Base-by-base conservation (phyloP, 2,329 filamentous ascomycete species). In the Venturia nashicola region DNA sequence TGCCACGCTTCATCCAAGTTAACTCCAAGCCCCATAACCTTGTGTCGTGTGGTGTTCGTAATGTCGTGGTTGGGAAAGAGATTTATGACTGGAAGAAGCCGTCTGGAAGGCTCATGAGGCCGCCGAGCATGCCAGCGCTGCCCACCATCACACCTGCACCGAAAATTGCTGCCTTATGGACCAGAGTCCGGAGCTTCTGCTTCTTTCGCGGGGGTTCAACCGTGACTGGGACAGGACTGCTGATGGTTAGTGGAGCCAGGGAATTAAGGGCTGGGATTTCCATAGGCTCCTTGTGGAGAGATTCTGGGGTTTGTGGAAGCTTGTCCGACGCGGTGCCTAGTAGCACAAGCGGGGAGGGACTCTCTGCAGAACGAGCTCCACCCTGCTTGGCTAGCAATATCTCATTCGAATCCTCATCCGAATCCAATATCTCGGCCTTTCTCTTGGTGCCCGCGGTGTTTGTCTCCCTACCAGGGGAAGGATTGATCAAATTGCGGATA, bases 81-180 rank as follows among this genome's bases (percentile, higher is more conserved):
- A 36, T 6, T 36, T 27, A 57, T 36, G 51, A 60, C 42, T 60
- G 61, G 43, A 62, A 62, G 20, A 62, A 46, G 27, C 44, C 43
- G 16, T 62, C 61, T 36, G 61, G 61, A 62, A 62, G 61, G 42
- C 61, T 62, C 42, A 54, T 54, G 5, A 62, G 61, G 11, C 36
- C 44, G 11, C 36, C 61, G 14, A 62, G 34, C 32, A 44, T 62
- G 27, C 43, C 46, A 3, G 43, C 61, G 16, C 32, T 48, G 6
- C 61, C 61, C 14, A 54, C 61, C 32, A 62, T 34, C 42, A 51
- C 34, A 34, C 42, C 61, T 18, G 39, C 59, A 34, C 39, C 59
- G 40, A 46, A 46, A 12, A 62, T 27, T 14, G 44, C 42, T 27
- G 34, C 61, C n/a, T 51, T 51, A 14, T 27, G 8, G 1, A 51